These are phyloP conservation scores for Ascochyta lentis DNA, from an alignment of 2,329 filamentous ascomycete genomes.

Conservation along the genomic window DNA sequence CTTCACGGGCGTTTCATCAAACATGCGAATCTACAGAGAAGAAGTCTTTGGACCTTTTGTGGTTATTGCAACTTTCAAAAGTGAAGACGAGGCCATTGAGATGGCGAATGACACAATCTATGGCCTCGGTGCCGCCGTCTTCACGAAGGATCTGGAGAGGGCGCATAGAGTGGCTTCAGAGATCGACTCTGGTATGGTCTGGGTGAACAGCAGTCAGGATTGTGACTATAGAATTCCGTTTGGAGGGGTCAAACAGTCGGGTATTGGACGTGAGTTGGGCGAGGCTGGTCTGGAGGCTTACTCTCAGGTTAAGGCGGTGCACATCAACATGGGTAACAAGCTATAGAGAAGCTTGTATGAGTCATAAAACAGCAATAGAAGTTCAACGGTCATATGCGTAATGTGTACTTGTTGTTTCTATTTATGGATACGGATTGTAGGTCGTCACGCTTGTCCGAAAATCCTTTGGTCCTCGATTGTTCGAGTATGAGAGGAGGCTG, in stretches of 20 bases:
- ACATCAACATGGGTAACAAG: constrained; percentile 20
- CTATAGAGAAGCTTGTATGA: constrained; percentile 1
- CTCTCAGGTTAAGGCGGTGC: constrained; percentile 21
- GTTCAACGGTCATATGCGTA: not conserved
- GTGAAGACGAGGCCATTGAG: constrained; percentile 77
- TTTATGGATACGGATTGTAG: not conserved
- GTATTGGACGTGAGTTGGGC: constrained; percentile 55
- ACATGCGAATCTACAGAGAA: constrained; percentile 82
- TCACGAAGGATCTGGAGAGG: constrained; percentile 62
- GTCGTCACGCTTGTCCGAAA: not conserved
- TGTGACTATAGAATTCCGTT: constrained; percentile 10
- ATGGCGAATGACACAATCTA: constrained; percentile 86
- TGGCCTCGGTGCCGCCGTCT: constrained; percentile 83
- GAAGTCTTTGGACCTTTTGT: constrained; percentile 87
- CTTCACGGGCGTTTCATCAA: constrained; percentile 76
- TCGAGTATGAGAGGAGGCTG: too few relatives aligned
- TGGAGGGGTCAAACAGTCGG: constrained; percentile 39
- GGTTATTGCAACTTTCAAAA: constrained; percentile 77
- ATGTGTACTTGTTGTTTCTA: not conserved
- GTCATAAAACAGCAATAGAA: not conserved
- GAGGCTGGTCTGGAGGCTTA: constrained; percentile 44
- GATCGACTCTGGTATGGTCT: constrained; percentile 50
- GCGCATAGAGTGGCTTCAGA: constrained; percentile 50
- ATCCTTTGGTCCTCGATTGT: too few relatives aligned
- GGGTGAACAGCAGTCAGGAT: constrained; percentile 46